Evolutionary conservation across 192 early-diverging fungal species (phyloP), one percentile per base, ranked within the genome.

Genomic region (Umbelopsis sp.): DNA sequence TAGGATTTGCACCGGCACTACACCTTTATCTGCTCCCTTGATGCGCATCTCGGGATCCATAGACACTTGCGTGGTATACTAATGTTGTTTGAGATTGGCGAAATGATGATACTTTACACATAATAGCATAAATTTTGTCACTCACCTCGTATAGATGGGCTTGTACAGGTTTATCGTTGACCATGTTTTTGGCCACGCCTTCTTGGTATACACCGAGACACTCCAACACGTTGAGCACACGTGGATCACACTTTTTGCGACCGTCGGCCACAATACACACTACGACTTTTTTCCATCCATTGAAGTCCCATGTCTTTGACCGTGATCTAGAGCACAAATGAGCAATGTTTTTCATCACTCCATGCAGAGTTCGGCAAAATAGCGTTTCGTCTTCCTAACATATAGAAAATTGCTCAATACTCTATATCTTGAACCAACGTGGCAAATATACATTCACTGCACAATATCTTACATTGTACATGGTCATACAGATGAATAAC

Each of bases 341-440:
- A n/a, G 88, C 86, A 83, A 98, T 92, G 81, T 98, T 98, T 79
- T 94, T 94, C 85, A 92, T 90, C n/a, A 96, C 88, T 0, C 90
- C 89, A 30, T 86, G 75, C 87, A 97, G 92, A 2, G 97, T 93
- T 80, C 93, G 91, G 77, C 85, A 90, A 77, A 98, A 97, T 52
- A 97, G 79, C 6, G 89, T 74, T 68, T 97, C 93, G 74, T 97
- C 96, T 82, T 98, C 97, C 74, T 85, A 84, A 41, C 45, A 67
- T 35, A 55, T 11, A 45, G 18, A 20, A 94, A 91, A n/a, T 89
- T 33, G 94, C 77, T 46, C 89, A 89, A 61, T 35, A 12, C 2
- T 44, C 18, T 41, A 15, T 7, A 41, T n/a, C 48, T 6, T 16
- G 9, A 25, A 23, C 9, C 21, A 48, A 5, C 16, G 3, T 23